Evolutionary conservation across 148 eudicot genomes (phyloP), one percentile per base, ranked within the genome.

Genomic region (Chenopodium formosanum): DNA sequence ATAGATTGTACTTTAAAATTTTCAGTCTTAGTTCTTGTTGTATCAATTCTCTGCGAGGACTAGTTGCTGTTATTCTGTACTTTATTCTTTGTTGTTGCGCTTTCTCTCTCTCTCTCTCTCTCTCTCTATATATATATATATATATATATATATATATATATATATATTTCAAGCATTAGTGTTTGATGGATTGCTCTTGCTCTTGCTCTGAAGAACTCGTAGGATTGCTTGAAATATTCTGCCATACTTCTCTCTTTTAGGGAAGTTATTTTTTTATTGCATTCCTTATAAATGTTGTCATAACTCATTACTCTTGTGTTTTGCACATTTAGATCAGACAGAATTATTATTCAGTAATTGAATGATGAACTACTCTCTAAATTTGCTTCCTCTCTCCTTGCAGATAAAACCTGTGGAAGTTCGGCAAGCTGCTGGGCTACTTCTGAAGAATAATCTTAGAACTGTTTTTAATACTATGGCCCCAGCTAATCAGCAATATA

Each of bases 381-480:
- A 48, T n/a, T 29, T 34, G 20, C 40, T 82, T 80, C 47, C 60
- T 32, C 50, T 85, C 50, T 70, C 66, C 37, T 44, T 81, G 79
- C 90, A 96, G 99, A 93, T 94, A 44, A 91, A 89, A 66, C 86
- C 97, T 27, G 84, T 91, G 79, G 99, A 94, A 86, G 90, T 94
- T 64, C 90, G 98, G 67, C 99, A 96, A 86, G 99, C 98, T 80
- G 97, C 99, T 78, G 99, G 99, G 31, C 85, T 96, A 83, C 95
- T 94, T 71, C 80, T 96, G 87, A 96, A 96, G 83, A 96, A 96
- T 85, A 96, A 96, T 88, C 91, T 96, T 9, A 89, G 93, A 88
- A 81, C 82, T 83, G 86, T 93, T 77, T 92, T 89, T 72, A 89
- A 90, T 48, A 84, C 90, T 56, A 90, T 92, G 93, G 82, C 91